Base-by-base conservation (phyloP, 257 asterid genomes). In the Hygrophila difformis region DNA sequence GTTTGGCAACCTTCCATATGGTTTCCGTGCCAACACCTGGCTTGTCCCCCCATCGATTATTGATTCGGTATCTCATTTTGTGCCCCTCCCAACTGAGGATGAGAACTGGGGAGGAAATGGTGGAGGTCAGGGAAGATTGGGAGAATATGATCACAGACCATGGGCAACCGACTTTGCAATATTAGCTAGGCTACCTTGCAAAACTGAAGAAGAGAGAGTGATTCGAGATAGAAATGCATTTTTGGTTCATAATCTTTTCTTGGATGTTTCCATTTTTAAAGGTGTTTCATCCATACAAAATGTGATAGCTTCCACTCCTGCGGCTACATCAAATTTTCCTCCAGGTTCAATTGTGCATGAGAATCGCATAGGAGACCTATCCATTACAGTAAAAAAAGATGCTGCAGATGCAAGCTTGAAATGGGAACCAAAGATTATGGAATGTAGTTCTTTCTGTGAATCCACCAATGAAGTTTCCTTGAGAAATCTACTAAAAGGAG, bases 1-100 rank as follows among this genome's bases (percentile, higher is more conserved):
- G 99, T 91, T 86, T 64, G 96, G 99, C 37, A 91, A 91, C 74
- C 95, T 91, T 55, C 99, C 99, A 40, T 91, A 72, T 65, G 96
- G 95, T 65, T 86, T 82, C 74, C 99, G 96, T 12, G 84, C 99
- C 60, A 91, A 91, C 44, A 79, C 99, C 19, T 91, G 99, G 99
- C 93, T 91, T 49, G 83, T 69, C 49, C 95, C 96, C 63, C 79
- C 94, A 11, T 69, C 94, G 22, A 47, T 80, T 14, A 46, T 59
- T 8, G 92, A 82, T 59, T 63, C 82, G 49, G 53, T 75, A 28
- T 56, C 69, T 36, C 69, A 71, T 12, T 74, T 77, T 53, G 60
- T 60, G 39, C 79, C 93, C 36, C 78, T 91, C 42, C 92, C 95
- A 2, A 33, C 70, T 12, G 99, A 91, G 70, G 96, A 91, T 67